Percentiles rank a stretch among this genome's conserved stretches.
phyloP scores from a whole-genome alignment of 257 asterid genomes.

The Hygrophila difformis region DNA sequence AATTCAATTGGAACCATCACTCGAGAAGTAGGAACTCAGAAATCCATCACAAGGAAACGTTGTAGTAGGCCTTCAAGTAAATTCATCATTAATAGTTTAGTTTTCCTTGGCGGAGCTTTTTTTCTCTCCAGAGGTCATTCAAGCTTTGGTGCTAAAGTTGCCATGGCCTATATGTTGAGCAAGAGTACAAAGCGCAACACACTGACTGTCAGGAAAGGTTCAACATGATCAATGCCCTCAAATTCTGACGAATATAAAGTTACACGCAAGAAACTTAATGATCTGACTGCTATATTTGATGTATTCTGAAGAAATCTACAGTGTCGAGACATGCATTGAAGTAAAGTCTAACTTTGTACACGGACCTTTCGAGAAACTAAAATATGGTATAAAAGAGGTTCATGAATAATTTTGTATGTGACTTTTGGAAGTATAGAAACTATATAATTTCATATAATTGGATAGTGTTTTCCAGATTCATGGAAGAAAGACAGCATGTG shows the following conservation, averaged over 20 bases:
- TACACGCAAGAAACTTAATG: too few relatives aligned
- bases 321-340: too few relatives aligned
- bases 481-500: too few relatives aligned
- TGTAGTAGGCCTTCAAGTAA: slow-evolving; percentile 36
- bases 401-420: too few relatives aligned
- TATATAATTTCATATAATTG: too few relatives aligned
- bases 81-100: slow-evolving; percentile 50
- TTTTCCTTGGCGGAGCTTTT: slow-evolving; percentile 64
- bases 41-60: slow-evolving; percentile 24
- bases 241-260: not conserved
- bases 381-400: too few relatives aligned
- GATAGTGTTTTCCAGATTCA: too few relatives aligned
- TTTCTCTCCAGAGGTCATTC: slow-evolving; percentile 70
- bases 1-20: slow-evolving; percentile 17
- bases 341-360: too few relatives aligned
- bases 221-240: not conserved
- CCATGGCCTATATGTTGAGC: slow-evolving; percentile 68
- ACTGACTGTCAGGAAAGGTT: slow-evolving; percentile 10
- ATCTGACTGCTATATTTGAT: too few relatives aligned
- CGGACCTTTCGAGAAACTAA: too few relatives aligned
- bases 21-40: not conserved
- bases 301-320: too few relatives aligned
- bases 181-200: slow-evolving; percentile 43
- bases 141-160: slow-evolving; percentile 74
- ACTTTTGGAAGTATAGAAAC: too few relatives aligned